Evolutionary conservation across 441 rosid species (phyloP), one percentile per base, ranked within the genome.

Genomic region (Melastoma candidum): DNA sequence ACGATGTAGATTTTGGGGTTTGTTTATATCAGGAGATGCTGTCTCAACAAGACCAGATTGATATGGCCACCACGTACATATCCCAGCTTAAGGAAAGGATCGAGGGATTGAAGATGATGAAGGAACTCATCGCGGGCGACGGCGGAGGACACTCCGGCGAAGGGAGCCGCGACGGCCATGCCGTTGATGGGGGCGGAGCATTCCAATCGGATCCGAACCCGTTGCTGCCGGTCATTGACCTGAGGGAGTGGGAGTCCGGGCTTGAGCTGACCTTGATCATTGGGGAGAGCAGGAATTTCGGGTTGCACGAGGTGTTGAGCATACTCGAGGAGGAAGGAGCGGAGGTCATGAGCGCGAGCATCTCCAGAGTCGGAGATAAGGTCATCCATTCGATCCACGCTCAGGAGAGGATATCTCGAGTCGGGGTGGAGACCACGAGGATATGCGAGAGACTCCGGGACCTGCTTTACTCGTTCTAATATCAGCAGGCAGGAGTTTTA

Each of bases 261-360:
- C 59, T 83, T 6, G 79, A 76, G 58, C 72, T 83, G 54, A 48
- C 65, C 27, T 9, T 80, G 61, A 65, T 75, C 5, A 78, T 68
- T 48, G 76, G 78, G 32, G 44, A 68, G 56, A 57, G 71, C 4
- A 78, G 64, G 51, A 75, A 66, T 51, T 83, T 76, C 74, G 67
- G 53, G 74, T 46, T 80, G 0, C 48, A 54, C 58, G 72, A 83
- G 63, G 69, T 67, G 12, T 69, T 80, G 0, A 58, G 65, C 46
- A 69, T 80, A 47, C 65, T 83, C 3, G 63, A 78, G 7, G 72
- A 78, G 53, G 90, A 80, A 80, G 90, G 90, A 39, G 82, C 80
- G 36, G 75, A 73, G 49, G 84, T 83, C 32, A 68, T 80, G 6
- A 71, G 68, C 13, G 78, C 80, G 1, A 74, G 65, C 63, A 70